Evolutionary conservation across 345 rosid genomes (phyloP).

Genomic region (Arabis hirsuta): DNA sequence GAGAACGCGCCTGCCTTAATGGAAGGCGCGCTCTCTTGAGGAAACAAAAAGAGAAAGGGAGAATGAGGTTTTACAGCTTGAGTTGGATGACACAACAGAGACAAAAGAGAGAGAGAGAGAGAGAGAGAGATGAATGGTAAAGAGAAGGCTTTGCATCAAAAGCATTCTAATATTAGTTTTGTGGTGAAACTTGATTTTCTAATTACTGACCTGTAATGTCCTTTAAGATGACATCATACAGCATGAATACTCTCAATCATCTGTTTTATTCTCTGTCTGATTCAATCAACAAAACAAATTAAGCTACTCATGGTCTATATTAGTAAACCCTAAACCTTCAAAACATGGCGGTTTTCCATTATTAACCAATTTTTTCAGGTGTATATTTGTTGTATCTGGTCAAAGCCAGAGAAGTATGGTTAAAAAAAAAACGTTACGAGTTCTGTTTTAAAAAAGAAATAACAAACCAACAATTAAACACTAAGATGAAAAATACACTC

Average conservation of each 20-base stretch:
- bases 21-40: slow-evolving; percentile 61
- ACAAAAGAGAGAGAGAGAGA: slow-evolving; percentile 4
- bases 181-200: slow-evolving; percentile 34
- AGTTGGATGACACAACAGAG: slow-evolving; percentile 38
- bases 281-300: slow-evolving; percentile 9
- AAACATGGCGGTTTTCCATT: slow-evolving; percentile 7
- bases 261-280: slow-evolving; percentile 19
- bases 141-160: slow-evolving; percentile 39
- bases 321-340: slow-evolving; percentile 1
- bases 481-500: slow-evolving; percentile 11
- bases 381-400: neutral
- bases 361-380: neutral
- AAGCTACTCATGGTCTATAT: slow-evolving; percentile 12
- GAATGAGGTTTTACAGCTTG: slow-evolving; percentile 34
- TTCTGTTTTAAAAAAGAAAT: no score
- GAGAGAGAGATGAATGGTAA: slow-evolving; percentile 33
- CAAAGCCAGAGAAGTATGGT: neutral
- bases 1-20: slow-evolving; percentile 51
- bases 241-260: slow-evolving; percentile 4
- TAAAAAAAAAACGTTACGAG: no score
- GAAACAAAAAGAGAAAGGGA: slow-evolving; percentile 33
- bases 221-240: slow-evolving; percentile 33
- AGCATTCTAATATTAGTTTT: slow-evolving; percentile 35
- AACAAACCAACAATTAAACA: neutral
- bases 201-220: slow-evolving; percentile 35